These are phyloP conservation scores for Sphaerulina vaccinii DNA, from an alignment of 2,329 filamentous ascomycete species.

Conservation along the genomic window DNA sequence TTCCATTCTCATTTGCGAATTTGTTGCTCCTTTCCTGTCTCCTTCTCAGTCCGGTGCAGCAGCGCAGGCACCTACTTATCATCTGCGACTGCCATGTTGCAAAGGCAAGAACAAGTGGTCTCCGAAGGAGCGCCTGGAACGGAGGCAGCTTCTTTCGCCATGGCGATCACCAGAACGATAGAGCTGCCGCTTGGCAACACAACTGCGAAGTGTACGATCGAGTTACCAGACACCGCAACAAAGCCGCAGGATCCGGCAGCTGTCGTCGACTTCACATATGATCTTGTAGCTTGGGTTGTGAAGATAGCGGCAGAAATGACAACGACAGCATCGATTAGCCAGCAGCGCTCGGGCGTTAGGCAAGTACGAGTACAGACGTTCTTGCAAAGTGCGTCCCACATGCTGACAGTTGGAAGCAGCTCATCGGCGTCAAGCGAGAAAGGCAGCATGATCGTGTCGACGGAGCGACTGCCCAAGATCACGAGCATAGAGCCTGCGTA, in stretches of 20 bases:
- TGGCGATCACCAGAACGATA: conserved; percentile 8
- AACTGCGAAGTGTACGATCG: conserved; percentile 8
- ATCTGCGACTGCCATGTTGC: neutral
- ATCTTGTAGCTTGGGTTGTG: conserved; percentile 9
- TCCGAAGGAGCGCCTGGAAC: no score
- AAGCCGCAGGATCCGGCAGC: conserved; percentile 2
- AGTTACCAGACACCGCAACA: conserved; percentile 1
- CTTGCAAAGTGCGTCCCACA: neutral
- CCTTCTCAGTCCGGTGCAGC: no score
- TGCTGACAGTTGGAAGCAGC: neutral
- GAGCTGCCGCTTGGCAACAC: conserved; percentile 8
- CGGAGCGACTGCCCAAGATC: neutral
- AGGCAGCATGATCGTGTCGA: conserved; percentile 13
- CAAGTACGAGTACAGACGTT: conserved; percentile 6
- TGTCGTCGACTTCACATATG: conserved; percentile 11
- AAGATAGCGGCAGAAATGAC: conserved; percentile 12
- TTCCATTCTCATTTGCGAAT: neutral
- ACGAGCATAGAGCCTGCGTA: neutral
- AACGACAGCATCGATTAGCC: conserved; percentile 1
- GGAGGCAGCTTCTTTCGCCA: neutral
- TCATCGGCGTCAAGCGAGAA: conserved; percentile 15
- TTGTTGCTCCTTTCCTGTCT: no score
- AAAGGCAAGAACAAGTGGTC: no score
- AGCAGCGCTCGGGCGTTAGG: conserved; percentile 7
- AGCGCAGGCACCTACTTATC: no score